phyloP scores from a whole-genome alignment of 2,329 filamentous ascomycete genomes.

The Blumeria graminis region DNA sequence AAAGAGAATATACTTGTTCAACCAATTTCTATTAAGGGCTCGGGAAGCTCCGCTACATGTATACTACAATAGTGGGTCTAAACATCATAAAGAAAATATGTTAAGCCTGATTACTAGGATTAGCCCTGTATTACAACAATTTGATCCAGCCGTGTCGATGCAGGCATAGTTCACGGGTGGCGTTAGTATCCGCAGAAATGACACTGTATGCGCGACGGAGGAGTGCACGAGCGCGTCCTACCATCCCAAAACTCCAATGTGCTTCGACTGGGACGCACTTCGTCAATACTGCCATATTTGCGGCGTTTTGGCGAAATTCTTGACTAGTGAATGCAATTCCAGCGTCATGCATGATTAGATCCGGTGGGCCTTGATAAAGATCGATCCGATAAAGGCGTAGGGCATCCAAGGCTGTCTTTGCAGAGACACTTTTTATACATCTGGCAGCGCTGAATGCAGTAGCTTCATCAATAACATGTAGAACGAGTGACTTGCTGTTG shows the following conservation, averaged over 20 bases:
- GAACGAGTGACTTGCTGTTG: background rate
- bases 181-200: background rate
- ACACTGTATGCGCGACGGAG: background rate
- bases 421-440: background rate
- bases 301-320: constrained; percentile 1
- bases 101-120: too few relatives aligned
- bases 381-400: constrained; percentile 3
- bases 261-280: background rate
- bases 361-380: constrained; percentile 1
- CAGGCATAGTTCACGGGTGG: background rate
- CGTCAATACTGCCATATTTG: background rate
- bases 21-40: too few relatives aligned
- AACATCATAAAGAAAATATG: too few relatives aligned
- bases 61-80: too few relatives aligned
- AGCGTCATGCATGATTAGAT: background rate
- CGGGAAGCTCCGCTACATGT: too few relatives aligned
- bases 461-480: constrained; percentile 2
- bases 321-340: constrained; percentile 2
- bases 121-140: too few relatives aligned
- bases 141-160: too few relatives aligned
- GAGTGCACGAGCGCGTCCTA: background rate
- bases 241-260: background rate
- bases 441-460: constrained; percentile 1
- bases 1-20: too few relatives aligned
- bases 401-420: background rate